Base-by-base conservation (phyloP, 208 protist genomes). In the Trypanosoma scelopori region DNA sequence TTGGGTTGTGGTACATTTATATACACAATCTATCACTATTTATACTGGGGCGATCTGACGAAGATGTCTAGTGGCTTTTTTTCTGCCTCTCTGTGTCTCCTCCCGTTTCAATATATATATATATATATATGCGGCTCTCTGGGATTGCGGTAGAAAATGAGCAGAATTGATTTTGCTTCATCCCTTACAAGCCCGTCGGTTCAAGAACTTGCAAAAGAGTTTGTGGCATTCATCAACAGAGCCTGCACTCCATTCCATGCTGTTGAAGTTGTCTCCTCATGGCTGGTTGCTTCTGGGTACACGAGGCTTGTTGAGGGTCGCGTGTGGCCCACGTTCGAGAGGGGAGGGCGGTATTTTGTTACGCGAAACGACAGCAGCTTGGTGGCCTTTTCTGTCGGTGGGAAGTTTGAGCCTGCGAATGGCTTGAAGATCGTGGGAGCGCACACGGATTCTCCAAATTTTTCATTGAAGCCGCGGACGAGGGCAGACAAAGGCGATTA, bases 371-470 rank as follows among this genome's bases (percentile, higher is more conserved):
- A 97, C 30, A 86, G 87, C 6, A 95, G 94, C 57, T 75, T 99
- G 35, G 81, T 99, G 22, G 98, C 98, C 11, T 99, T 99, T 64
- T 48, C 87, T 15, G 85, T 99, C 20, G 98, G 98, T 41, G 95
- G 87, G 12, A 85, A 94, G 32, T 99, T 80, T 49, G 57, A 75
- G 18, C 63, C 85, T 6, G 76, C 66, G 27, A 94, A 85, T 63
- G 97, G 96, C 15, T 68, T 98, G 45, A 97, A 95, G 61, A 97
- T 99, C 77, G 79, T 98, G n/a, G 98, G 93, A 16, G 95, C 97
- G 1, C 98, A 99, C 71, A 99, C 97, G 0, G 98, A 99, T 83
- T 98, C 91, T n/a, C 98, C 98, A n/a, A 92, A 88, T 61, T 87
- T 96, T 55, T 37, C 78, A 27, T 55, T 96, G 46, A 96, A 96